Evolutionary conservation across 768 basidiomycete genomes (phyloP).

Genomic region (Albatrellus ellisii): DNA sequence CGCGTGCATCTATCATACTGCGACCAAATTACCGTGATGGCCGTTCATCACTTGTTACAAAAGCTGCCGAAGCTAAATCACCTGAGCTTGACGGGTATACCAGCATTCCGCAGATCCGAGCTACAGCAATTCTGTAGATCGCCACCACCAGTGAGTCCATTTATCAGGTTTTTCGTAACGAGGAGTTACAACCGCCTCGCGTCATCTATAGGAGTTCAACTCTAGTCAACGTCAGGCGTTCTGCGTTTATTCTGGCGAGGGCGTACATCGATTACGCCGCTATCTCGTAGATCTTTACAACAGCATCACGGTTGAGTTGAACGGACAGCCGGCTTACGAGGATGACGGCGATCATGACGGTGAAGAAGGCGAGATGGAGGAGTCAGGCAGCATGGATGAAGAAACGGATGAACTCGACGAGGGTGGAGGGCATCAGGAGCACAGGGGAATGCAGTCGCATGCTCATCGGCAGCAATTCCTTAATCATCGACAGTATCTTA

Average conservation of each 20-base stretch:
- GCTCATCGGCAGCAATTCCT: no score
- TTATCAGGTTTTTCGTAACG: background rate
- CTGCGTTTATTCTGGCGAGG: constrained; percentile 93
- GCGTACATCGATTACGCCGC: constrained; percentile 69
- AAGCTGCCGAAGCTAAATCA: constrained; percentile 88
- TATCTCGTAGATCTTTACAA: constrained; percentile 70
- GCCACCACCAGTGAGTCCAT: constrained; percentile 60
- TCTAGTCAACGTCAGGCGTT: constrained; percentile 79
- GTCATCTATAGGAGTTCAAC: constrained; percentile 68
- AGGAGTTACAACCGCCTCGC: constrained; percentile 1
- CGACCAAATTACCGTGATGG: constrained; percentile 86
- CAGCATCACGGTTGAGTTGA: constrained; percentile 54
- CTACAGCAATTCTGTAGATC: constrained; percentile 83
- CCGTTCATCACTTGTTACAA: constrained; percentile 81
- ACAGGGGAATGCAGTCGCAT: background rate
- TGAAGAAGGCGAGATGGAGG: constrained; percentile 20
- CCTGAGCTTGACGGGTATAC: constrained; percentile 94
- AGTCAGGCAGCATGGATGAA: constrained; percentile 19
- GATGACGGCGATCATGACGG: constrained; percentile 39
- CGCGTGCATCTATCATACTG: constrained; percentile 97
- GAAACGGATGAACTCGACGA: background rate
- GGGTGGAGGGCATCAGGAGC: background rate
- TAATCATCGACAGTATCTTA: no score
- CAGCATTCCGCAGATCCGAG: constrained; percentile 74
- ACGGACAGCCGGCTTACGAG: constrained; percentile 29